phyloP scores from a whole-genome alignment of 148 eudicot species.

The Pharnaceum exiguum region DNA sequence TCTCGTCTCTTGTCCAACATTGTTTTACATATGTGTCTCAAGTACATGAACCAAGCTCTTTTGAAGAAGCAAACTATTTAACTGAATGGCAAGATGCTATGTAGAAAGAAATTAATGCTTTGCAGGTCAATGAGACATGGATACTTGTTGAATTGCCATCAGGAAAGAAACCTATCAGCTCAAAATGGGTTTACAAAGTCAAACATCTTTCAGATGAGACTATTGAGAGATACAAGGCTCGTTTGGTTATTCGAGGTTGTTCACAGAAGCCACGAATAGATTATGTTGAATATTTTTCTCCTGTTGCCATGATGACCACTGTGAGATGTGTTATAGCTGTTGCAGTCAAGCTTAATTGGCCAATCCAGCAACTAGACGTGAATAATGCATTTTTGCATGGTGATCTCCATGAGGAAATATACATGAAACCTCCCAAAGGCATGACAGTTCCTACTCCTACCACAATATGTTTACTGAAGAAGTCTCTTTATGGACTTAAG shows the following conservation, averaged over 20 bases:
- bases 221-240: neutral
- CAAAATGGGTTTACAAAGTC: neutral
- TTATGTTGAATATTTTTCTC: neutral
- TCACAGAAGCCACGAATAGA: neutral
- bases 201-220: neutral
- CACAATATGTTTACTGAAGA: neutral
- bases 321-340: neutral
- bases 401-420: neutral
- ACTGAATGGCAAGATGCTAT: neutral
- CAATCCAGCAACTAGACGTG: neutral
- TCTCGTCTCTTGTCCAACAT: no score
- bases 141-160: neutral
- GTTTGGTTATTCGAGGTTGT: neutral
- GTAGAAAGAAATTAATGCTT: neutral
- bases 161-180: neutral
- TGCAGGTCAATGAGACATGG: neutral
- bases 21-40: no score
- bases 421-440: neutral
- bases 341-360: neutral
- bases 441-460: neutral
- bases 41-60: no score
- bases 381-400: neutral
- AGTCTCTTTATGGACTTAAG: neutral
- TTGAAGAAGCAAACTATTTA: no score
- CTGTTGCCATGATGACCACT: neutral